A percentile compares a stretch with the other conserved stretches of the same genome.
Evolutionary conservation across 257 asterid species (phyloP).

Genomic region (Petunia axillaris): DNA sequence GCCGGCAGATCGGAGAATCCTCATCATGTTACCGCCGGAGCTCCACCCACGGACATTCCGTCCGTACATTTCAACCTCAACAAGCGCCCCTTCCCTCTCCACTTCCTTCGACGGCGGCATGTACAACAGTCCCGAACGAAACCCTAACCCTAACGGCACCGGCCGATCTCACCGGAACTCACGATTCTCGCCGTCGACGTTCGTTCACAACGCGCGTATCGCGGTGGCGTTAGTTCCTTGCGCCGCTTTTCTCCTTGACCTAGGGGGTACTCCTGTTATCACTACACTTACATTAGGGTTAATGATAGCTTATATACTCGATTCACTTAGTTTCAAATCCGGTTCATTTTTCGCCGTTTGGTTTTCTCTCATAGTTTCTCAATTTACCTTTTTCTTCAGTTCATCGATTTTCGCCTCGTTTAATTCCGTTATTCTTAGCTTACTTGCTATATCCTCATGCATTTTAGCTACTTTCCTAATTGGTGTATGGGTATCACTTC

Average conservation of each 20-base stretch:
- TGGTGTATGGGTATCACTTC: conserved; percentile 94
- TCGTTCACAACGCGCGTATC: conserved; percentile 77
- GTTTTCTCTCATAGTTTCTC: conserved; percentile 83
- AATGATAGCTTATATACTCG: conserved; percentile 90
- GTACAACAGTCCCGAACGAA: conserved; percentile 46
- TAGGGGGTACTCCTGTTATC: conserved; percentile 95
- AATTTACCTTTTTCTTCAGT: conserved; percentile 80
- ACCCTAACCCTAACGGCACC: conserved; percentile 59
- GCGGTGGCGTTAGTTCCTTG: conserved; percentile 84
- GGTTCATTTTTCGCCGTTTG: conserved; percentile 93
- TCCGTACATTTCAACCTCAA: conserved; percentile 70
- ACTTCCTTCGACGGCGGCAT: conserved; percentile 52
- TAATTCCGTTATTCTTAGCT: conserved; percentile 54
- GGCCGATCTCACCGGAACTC: conserved; percentile 53
- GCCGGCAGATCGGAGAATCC: conserved; percentile 37
- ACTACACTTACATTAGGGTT: conserved; percentile 74
- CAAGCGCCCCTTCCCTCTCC: conserved; percentile 76
- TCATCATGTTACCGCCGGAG: conserved; percentile 87
- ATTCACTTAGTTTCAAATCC: conserved; percentile 76
- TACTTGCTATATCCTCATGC: conserved; percentile 69
- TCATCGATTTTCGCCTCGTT: conserved; percentile 62
- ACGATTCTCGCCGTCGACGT: conserved; percentile 66
- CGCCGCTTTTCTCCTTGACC: conserved; percentile 89
- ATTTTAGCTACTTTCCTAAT: conserved; percentile 77
- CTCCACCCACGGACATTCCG: conserved; percentile 90